Conservation (phyloP, 192 early-diverging fungal species). For the Mortierella antarctica region DNA sequence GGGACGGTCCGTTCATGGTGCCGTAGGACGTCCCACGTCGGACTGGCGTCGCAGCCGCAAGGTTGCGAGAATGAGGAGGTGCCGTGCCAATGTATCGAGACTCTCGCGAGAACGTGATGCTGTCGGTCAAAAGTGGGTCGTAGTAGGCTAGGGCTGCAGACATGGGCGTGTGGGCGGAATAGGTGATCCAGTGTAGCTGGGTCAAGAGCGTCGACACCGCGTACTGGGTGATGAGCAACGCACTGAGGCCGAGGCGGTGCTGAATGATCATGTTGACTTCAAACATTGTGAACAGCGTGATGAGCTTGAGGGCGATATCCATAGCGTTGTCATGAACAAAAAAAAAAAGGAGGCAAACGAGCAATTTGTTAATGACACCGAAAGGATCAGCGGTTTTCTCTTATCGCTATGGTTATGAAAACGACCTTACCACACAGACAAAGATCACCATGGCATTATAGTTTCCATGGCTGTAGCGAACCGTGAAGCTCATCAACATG, state of each 20-base stretch:
- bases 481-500: slow-evolving; percentile 24
- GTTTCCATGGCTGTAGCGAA: slow-evolving; percentile 42
- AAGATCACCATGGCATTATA: slow-evolving; percentile 43
- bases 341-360: neutral
- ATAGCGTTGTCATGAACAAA: neutral
- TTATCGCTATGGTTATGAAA: neutral
- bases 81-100: slow-evolving; percentile 24
- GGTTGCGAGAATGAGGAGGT: too few species aligned
- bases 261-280: slow-evolving; percentile 42
- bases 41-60: neutral
- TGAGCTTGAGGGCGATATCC: slow-evolving; percentile 3
- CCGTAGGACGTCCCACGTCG: slow-evolving; percentile 38
- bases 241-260: slow-evolving; percentile 17
- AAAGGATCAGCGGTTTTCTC: neutral
- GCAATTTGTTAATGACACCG: neutral
- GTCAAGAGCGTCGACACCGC: slow-evolving; percentile 20
- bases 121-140: slow-evolving; percentile 31
- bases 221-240: slow-evolving; percentile 22
- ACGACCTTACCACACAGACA: slow-evolving; percentile 35
- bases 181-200: slow-evolving; percentile 49
- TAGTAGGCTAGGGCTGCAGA: slow-evolving; percentile 45
- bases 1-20: slow-evolving; percentile 24
- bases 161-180: slow-evolving; percentile 50
- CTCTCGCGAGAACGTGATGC: slow-evolving; percentile 49
- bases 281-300: slow-evolving; percentile 37